phyloP scores from a whole-genome alignment of 1,284 basidiomycete genomes.

The Trichosporon faecale region DNA sequence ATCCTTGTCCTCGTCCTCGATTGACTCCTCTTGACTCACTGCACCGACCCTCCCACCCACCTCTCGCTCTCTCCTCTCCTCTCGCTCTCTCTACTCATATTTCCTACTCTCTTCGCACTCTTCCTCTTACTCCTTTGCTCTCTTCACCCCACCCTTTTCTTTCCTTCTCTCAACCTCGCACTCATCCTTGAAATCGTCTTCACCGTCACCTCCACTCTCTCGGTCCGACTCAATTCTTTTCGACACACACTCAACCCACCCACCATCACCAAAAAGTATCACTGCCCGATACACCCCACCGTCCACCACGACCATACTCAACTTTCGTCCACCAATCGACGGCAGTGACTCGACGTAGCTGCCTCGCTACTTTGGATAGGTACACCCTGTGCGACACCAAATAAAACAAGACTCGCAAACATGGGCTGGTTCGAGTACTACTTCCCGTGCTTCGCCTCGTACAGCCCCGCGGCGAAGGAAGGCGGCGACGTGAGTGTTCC shows the following conservation, averaged over 20 bases:
- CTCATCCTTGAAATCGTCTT: background rate
- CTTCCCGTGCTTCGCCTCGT: constrained; percentile 11
- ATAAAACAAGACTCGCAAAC: constrained; percentile 3
- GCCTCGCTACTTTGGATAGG: background rate
- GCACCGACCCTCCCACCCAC: background rate
- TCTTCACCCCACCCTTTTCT: background rate
- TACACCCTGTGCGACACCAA: background rate
- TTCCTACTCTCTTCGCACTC: background rate
- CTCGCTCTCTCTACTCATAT: background rate
- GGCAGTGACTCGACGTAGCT: background rate
- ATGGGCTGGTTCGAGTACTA: constrained; percentile 18
- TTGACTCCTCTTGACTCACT: constrained; percentile 1
- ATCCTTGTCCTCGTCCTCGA: background rate
- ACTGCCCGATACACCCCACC: background rate
- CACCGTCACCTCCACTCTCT: constrained; percentile 2
- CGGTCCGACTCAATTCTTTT: background rate
- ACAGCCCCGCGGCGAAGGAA: constrained; percentile 2
- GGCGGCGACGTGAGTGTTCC: background rate
- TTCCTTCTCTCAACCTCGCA: background rate
- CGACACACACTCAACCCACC: background rate
- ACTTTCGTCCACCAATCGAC: constrained; percentile 4
- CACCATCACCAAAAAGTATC: background rate
- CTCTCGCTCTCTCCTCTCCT: background rate
- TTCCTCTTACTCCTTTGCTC: background rate
- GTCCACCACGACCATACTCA: background rate